Evolutionary conservation across 495 filamentous ascomycete genomes (phyloP).

Genomic region (Xylaria castorea): DNA sequence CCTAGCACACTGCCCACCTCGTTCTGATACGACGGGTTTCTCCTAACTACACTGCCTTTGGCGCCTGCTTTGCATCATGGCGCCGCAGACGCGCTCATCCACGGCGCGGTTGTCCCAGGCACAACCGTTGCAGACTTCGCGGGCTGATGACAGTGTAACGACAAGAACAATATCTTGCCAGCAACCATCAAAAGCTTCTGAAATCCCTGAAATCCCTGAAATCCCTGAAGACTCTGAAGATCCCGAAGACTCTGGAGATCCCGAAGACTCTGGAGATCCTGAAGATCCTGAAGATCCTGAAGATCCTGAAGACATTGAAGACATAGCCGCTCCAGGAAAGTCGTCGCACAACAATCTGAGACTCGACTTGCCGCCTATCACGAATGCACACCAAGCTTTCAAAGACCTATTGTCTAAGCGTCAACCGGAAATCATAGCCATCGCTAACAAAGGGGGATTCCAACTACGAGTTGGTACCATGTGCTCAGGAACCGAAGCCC

Average conservation of each 20-base stretch:
- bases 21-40: background rate
- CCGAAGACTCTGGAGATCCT: no score
- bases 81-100: background rate
- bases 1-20: background rate
- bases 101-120: background rate
- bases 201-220: background rate
- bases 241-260: background rate
- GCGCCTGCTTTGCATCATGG: conserved; percentile 17
- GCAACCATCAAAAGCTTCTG: background rate
- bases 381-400: conserved; percentile 41
- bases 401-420: conserved; percentile 37
- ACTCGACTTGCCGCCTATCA: conserved; percentile 33
- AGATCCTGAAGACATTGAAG: background rate
- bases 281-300: background rate
- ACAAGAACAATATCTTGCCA: background rate
- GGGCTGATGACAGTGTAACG: background rate
- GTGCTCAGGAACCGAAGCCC: conserved; percentile 85
- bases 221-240: background rate
- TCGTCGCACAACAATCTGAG: conserved; percentile 13
- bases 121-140: background rate
- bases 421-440: background rate
- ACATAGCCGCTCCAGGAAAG: background rate
- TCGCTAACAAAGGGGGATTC: conserved; percentile 16
- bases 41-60: background rate
- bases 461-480: conserved; percentile 71